These are phyloP conservation scores for Vitis hybrid DNA, from an alignment of 177 flowering plant genomes.

Conservation along the genomic window DNA sequence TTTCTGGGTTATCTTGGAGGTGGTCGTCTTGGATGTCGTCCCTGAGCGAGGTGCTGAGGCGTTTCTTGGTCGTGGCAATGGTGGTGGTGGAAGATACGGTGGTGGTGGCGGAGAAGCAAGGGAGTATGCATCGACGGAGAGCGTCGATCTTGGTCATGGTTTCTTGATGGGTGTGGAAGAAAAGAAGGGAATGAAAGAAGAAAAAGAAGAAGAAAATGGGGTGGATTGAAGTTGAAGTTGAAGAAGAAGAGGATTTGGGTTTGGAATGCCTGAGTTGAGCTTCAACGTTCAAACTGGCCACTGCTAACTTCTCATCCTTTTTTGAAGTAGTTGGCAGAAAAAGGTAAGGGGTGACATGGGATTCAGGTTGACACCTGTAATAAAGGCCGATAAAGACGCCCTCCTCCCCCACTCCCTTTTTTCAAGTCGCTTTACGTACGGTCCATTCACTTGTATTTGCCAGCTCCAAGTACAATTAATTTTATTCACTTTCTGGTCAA, in stretches of 20 bases:
- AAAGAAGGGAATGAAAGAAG: not conserved
- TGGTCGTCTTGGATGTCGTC: conserved; percentile 35
- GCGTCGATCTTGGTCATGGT: conserved; percentile 46
- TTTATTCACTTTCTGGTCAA: no score
- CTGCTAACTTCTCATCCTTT: no score
- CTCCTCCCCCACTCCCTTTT: no score
- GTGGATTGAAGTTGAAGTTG: not conserved
- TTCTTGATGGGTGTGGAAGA: conserved; percentile 6
- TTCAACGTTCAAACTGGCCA: no score
- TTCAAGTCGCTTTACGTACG: no score
- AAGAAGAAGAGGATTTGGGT: not conserved
- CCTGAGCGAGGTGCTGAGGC: conserved; percentile 61
- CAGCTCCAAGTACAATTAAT: no score
- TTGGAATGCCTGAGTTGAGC: no score
- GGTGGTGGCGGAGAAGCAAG: conserved; percentile 48
- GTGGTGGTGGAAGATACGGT: conserved; percentile 19
- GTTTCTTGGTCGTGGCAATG: conserved; percentile 47
- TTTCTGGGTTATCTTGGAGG: conserved; percentile 8
- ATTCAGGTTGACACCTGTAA: no score
- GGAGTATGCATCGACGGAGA: conserved; percentile 65
- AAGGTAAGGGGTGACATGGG: no score
- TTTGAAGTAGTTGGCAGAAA: no score
- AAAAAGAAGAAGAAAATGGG: not conserved
- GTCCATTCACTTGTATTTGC: no score
- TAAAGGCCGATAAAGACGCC: no score